A percentile compares a stretch with the other conserved stretches of the same genome.
Evolutionary conservation across 345 rosid genomes (phyloP).

Genomic region (Erodium maritimum): DNA sequence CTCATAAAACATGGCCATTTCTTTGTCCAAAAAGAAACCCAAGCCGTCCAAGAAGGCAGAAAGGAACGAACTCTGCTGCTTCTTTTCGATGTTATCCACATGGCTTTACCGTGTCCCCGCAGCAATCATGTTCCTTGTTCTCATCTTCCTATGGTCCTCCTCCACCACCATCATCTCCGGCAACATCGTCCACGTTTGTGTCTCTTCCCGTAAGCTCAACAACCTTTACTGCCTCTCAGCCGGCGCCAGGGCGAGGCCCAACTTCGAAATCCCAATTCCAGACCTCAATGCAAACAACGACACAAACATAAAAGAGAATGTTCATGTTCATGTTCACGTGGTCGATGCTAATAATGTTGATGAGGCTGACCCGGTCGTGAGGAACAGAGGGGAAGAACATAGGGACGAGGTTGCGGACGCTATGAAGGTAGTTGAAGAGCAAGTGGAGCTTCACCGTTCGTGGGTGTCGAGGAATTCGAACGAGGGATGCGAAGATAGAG

Average conservation of each 20-base stretch:
- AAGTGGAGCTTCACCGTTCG: constrained; percentile 50
- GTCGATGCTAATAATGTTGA: no score
- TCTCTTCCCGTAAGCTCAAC: constrained; percentile 70
- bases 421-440: constrained; percentile 25
- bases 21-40: constrained; percentile 37
- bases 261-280: constrained; percentile 29
- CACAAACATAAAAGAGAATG: no score
- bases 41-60: constrained; percentile 19
- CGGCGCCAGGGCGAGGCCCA: constrained; percentile 37
- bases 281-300: constrained; percentile 6
- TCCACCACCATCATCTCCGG: constrained; percentile 61
- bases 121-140: constrained; percentile 29
- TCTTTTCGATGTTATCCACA: constrained; percentile 18
- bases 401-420: constrained; percentile 36
- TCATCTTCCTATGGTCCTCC: constrained; percentile 59
- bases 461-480: constrained; percentile 20
- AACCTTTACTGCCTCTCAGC: constrained; percentile 78
- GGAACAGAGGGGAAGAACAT: no score
- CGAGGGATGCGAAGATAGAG: constrained; percentile 37
- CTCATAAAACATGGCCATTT: constrained; percentile 36
- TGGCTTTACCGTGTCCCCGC: constrained; percentile 37
- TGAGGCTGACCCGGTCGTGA: no score
- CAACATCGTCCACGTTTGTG: constrained; percentile 50
- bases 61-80: constrained; percentile 5
- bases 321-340: no score